Evolutionary conservation across 441 rosid genomes (phyloP).

Genomic region (Aquilaria agallochum): DNA sequence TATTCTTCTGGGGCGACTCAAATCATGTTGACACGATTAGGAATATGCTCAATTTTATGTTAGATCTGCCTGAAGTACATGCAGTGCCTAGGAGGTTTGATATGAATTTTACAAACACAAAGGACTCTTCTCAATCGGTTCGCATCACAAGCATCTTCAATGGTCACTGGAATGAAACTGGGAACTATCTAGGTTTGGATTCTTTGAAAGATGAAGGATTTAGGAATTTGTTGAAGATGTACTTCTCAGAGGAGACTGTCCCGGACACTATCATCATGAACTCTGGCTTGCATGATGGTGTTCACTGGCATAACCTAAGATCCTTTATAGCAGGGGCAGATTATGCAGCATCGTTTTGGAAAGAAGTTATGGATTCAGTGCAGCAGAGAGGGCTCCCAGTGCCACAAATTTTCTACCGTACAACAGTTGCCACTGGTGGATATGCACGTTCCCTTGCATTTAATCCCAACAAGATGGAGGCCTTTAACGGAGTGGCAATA

Average conservation of each 20-base stretch:
- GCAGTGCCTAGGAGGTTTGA: conserved; percentile 84
- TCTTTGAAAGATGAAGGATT: conserved; percentile 60
- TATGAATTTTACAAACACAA: conserved; percentile 57
- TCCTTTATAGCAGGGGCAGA: conserved; percentile 49
- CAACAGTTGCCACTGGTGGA: conserved; percentile 81
- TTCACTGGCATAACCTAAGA: conserved; percentile 49
- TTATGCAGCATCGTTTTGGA: conserved; percentile 70
- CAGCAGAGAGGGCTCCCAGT: conserved; percentile 49
- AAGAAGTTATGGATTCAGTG: conserved; percentile 47
- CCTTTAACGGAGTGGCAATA: conserved; percentile 57
- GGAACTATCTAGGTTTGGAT: conserved; percentile 75
- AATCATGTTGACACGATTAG: conserved; percentile 88
- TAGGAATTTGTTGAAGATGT: conserved; percentile 56
- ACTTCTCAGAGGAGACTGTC: conserved; percentile 50
- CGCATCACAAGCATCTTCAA: conserved; percentile 88
- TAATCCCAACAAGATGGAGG: conserved; percentile 88
- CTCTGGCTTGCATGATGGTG: conserved; percentile 84
- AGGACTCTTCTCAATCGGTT: conserved; percentile 54
- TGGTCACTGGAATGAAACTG: conserved; percentile 79
- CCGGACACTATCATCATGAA: conserved; percentile 78
- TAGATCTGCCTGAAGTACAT: conserved; percentile 55
- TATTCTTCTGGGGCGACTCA: conserved; percentile 95
- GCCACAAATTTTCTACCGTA: conserved; percentile 61
- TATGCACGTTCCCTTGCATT: conserved; percentile 65
- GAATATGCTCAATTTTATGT: conserved; percentile 66